Evolutionary conservation across 805 yeast genomes (phyloP), one percentile per base, ranked within the genome.

Genomic region (Saccharomycopsis oosterbeekiorum): DNA sequence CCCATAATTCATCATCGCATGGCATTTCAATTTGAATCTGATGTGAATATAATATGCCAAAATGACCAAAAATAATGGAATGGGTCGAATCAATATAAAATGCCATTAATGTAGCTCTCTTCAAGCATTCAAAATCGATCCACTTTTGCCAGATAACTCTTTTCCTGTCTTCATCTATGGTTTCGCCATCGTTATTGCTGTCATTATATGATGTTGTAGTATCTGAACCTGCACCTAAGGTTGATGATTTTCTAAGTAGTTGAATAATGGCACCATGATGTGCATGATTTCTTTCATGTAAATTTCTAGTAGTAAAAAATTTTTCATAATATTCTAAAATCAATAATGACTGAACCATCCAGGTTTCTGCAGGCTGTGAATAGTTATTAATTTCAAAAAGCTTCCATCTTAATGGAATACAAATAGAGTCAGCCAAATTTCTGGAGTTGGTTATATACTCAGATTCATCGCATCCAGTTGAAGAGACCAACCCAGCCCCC

Each of bases 251-350:
- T 66, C 96, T 75, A 57, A 89, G 73, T 53, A 89, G 73, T 71
- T 89, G 96, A 50, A 89, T 84, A 0, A 92, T 84, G 0, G 96
- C 86, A 4, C 94, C 96, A 70, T 89, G 97, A 69, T 90, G 96
- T 21, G 90, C 74, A 71, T 86, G 93, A 0, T 89, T 88, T 56
- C 97, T 73, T 72, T 89, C 97, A 70, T 89, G 97, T 67, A 88
- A 71, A 50, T 75, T 74, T 67, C 97, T 75, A 55, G 82, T 80
- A 0, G 89, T 76, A 66, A 86, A 84, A 63, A 86, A 80, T 73
- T 89, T 88, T 70, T 89, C 97, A 68, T 83, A 85, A 73, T 85
- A 84, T 68, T 89, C 96, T n/a, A 90, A 70, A 64, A 90, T 70
- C 60, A 87, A 71, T 64, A 89, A 76, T 66, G 89, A 78, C 70